These are phyloP conservation scores for Verticillium tricorpus DNA, from an alignment of 2,329 filamentous ascomycete species.

Conservation along the genomic window DNA sequence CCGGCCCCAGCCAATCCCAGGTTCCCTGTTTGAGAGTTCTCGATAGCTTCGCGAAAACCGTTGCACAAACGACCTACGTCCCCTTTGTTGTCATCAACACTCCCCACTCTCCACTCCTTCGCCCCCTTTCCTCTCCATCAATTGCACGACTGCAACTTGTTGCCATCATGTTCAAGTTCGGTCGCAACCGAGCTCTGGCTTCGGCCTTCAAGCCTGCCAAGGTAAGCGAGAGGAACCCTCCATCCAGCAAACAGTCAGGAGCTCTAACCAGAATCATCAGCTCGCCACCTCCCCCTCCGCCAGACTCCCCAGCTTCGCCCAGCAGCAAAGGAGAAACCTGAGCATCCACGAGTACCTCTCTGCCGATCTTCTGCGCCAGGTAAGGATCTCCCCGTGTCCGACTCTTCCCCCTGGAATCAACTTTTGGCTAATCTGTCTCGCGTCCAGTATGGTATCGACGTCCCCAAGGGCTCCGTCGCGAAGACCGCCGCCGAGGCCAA, in stretches of 20 bases:
- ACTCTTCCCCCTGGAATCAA: not conserved
- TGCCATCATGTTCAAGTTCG: conserved; percentile 78
- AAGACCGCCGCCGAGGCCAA: conserved; percentile 82
- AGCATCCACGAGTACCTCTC: conserved; percentile 99
- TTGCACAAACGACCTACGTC: not conserved
- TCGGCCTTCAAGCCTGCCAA: conserved; percentile 74
- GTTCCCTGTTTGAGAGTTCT: conserved; percentile 2
- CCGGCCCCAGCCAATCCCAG: conserved; percentile 2
- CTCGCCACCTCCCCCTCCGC: conserved; percentile 40
- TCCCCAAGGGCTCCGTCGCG: conserved; percentile 86
- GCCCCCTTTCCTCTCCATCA: not conserved
- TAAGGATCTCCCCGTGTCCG: conserved; percentile 27
- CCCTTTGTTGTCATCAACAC: conserved; percentile 1
- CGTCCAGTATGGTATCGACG: conserved; percentile 82
- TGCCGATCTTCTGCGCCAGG: conserved; percentile 78
- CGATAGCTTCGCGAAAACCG: conserved; percentile 6
- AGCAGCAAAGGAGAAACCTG: conserved; percentile 81
- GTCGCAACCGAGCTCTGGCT: conserved; percentile 75
- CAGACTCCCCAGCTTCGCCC: conserved; percentile 59
- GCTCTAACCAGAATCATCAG: conserved; percentile 13
- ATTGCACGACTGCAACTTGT: conserved; percentile 13
- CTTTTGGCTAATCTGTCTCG: not conserved
- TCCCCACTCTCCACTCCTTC: conserved; percentile 3
- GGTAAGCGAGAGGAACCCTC: conserved; percentile 44
- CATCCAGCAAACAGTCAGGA: not conserved